Evolutionary conservation across 768 basidiomycete species (phyloP).

Genomic region (Suillus plorans): DNA sequence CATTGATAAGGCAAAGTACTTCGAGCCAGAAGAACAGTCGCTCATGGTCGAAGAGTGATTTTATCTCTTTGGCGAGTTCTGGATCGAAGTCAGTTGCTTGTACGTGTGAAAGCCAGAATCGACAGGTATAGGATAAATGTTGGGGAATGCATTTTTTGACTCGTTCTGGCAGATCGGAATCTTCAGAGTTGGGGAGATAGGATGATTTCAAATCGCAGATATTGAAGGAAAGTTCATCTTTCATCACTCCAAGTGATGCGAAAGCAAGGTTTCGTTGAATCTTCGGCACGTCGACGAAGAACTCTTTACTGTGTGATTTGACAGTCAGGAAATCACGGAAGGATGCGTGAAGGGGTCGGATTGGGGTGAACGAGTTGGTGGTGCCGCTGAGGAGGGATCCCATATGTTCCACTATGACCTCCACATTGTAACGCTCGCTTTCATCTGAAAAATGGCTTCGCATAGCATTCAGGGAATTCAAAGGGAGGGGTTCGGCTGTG

Average conservation of each 20-base stretch:
- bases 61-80: not conserved
- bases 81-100: not conserved
- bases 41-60: slow-evolving; percentile 3
- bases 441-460: slow-evolving; percentile 1
- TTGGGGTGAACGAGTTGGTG: not conserved
- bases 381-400: slow-evolving; percentile 13
- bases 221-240: slow-evolving; percentile 32
- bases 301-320: slow-evolving; percentile 12
- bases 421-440: slow-evolving; percentile 5
- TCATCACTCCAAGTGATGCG: slow-evolving; percentile 29
- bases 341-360: slow-evolving; percentile 26
- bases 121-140: slow-evolving; percentile 12
- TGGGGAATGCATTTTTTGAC: slow-evolving; percentile 4
- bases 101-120: slow-evolving; percentile 13
- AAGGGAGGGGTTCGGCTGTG: slow-evolving; percentile 10
- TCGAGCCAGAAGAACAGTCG: too few species aligned
- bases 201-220: slow-evolving; percentile 34
- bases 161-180: slow-evolving; percentile 7
- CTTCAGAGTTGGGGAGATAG: slow-evolving; percentile 25
- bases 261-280: slow-evolving; percentile 19
- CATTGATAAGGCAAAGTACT: too few species aligned
- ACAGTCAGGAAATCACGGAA: slow-evolving; percentile 27
- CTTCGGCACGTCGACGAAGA: slow-evolving; percentile 12
- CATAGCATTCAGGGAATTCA: not conserved
- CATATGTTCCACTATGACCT: slow-evolving; percentile 8